These are phyloP conservation scores for Linderniella brevidens DNA, from an alignment of 257 asterid genomes.

Conservation along the genomic window DNA sequence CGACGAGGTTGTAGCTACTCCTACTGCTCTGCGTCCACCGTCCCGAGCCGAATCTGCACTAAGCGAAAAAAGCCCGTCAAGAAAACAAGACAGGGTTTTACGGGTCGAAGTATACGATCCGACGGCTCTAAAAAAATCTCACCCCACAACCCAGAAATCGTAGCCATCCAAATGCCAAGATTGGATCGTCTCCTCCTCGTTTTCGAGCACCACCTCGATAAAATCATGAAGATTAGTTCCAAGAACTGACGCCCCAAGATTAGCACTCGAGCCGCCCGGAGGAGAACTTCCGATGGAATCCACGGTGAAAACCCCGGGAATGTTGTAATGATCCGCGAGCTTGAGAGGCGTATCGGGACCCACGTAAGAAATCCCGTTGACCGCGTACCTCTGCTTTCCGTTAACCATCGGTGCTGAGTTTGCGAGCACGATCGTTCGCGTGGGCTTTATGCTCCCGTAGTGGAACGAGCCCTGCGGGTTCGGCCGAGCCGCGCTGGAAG, in stretches of 20 bases:
- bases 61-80: neutral
- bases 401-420: conserved; percentile 57
- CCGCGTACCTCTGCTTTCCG: conserved; percentile 70
- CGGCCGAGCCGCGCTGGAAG: conserved; percentile 96
- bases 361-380: conserved; percentile 55
- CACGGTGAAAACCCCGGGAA: conserved; percentile 62
- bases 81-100: neutral
- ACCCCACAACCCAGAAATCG: conserved; percentile 98
- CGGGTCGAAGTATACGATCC: no score
- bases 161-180: conserved; percentile 95
- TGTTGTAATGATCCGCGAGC: conserved; percentile 83
- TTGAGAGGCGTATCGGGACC: conserved; percentile 75
- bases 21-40: conserved; percentile 58
- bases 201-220: conserved; percentile 64
- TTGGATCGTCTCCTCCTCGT: conserved; percentile 46
- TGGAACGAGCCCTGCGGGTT: conserved; percentile 97
- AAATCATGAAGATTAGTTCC: conserved; percentile 67
- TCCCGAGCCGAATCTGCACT: conserved; percentile 52
- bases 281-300: conserved; percentile 48
- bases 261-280: conserved; percentile 24
- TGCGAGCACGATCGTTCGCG: conserved; percentile 51
- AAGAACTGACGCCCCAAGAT: conserved; percentile 39
- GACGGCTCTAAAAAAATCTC: conserved; percentile 1
- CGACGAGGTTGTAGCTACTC: conserved; percentile 51
- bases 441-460: conserved; percentile 42